Evolutionary conservation across 2,329 filamentous ascomycete genomes (phyloP), one percentile per base, ranked within the genome.

Genomic region (Lachnellula willkommii): DNA sequence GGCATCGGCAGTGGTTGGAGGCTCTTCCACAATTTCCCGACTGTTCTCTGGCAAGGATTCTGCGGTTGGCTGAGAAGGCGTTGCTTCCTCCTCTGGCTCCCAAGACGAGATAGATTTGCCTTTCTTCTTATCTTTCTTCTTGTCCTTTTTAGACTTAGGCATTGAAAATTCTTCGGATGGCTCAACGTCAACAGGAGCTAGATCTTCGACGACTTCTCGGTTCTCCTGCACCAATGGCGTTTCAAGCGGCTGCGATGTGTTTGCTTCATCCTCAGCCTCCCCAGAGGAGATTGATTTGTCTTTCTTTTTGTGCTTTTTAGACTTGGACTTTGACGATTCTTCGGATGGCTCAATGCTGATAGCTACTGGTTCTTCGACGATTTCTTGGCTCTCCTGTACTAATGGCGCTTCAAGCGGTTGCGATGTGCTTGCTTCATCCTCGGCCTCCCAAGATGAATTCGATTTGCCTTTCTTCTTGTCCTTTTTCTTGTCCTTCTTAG

Each of bases 321-420:
- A 63, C 17, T 53, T 59, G 8, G 51, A 26, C 4, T 48, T 17
- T 15, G 48, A 55, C 32, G 55, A 53, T 32, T 55, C 52, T 39
- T 59, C 50, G 20, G 48, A 50, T 45, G n/a, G 14, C 22, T 24
- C 22, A 24, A 5, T 24, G 22, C 2, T 24, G 22, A 24, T 24
- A 24, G 22, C 22, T 24, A 24, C 22, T 24, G 22, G 22, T 24
- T 60, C 43, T 69, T 65, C 5, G 63, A 66, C 56, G 75, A 75
- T 49, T 73, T 73, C 63, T 74, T 74, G 26, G 72, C 70, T 48
- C 75, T 76, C 65, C 75, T 74, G 37, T 14, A 11, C 15, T 12
- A 17, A 17, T 3, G 39, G 15, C 6, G 15, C 5, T 20, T 42
- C 15, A 11, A 42, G 15, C 17, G 39, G 6, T 42, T 42, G 39